Base-by-base conservation (phyloP, 1,284 basidiomycete genomes). In the Austroboletus rostrupii region DNA sequence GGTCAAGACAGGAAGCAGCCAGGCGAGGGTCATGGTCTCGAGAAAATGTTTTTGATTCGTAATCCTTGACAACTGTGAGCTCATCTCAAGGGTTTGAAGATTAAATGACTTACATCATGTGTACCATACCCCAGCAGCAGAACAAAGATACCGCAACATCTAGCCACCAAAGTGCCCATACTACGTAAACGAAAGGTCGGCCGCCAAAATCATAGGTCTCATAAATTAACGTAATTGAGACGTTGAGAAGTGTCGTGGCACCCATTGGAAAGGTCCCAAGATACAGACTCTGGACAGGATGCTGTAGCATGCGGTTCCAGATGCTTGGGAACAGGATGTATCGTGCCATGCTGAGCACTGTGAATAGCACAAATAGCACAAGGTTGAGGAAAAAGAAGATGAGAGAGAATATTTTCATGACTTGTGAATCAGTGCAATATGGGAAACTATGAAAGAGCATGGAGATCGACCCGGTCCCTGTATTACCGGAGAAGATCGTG, bases 131-230 rank as follows among this genome's bases (percentile, higher is more conserved):
- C 64, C 86, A 80, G 55, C 79, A 81, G 52, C 82, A 81, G 19
- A 78, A 21, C 7, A 83, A 61, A 1, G 87, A 80, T 17, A 87
- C 57, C 2, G 73, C 66, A 2, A 81, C 73, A 55, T 87, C 79
- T 35, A 84, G 55, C 89, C 87, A 91, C 89, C 90, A 92, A 12
- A 88, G 61, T 1, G 62, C 77, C 80, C 87, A 87, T 17, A 87
- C 68, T 32, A 79, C 68, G 48, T 77, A 80, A 0, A 83, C 68
- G 62, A 89, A 87, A 0, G 60, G 45, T 33, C 61, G 65, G 10
- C 85, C 84, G 33, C 80, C 82, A 48, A 84, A 70, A 37, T 63
- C 59, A 53, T 71, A 78, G 43, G 70, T 64, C 8, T 59, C 59
- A 52, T 77, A 61, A 21, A 81, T 67, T 32, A 77, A 63, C 21